Conservation (phyloP, 176 grass and related monocot genomes). For the Aegilops speltoides region DNA sequence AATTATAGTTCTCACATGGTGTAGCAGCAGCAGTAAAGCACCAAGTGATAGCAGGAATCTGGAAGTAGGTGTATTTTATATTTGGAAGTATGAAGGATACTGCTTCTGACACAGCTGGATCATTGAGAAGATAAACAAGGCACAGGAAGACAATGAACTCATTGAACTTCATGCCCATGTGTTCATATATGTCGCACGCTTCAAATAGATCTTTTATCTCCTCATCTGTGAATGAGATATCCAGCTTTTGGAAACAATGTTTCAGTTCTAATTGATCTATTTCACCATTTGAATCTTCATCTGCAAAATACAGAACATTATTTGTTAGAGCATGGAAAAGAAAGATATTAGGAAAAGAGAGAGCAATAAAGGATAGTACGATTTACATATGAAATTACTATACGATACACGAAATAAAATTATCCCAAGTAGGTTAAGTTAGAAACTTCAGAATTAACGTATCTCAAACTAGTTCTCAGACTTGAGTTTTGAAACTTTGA, state of each 20-base stretch:
- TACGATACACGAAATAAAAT: background rate
- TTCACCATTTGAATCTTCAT: constrained; percentile 98
- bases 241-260: constrained; percentile 88
- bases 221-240: constrained; percentile 64
- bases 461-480: background rate
- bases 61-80: background rate
- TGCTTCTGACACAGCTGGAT: constrained; percentile 69
- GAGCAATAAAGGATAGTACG: background rate
- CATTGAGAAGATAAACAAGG: constrained; percentile 97
- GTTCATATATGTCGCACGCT: constrained; percentile 87
- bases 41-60: background rate
- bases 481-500: background rate
- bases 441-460: background rate
- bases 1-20: background rate
- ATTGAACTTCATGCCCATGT: constrained; percentile 97
- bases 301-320: constrained; percentile 27
- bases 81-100: constrained; percentile 62
- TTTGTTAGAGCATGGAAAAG: background rate
- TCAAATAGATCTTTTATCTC: constrained; percentile 83
- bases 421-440: background rate
- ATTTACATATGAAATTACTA: background rate
- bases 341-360: background rate
- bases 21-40: background rate
- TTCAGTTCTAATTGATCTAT: constrained; percentile 89
- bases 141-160: constrained; percentile 99